phyloP scores from a whole-genome alignment of 106 monocot species.

The Triglochin maritima region DNA sequence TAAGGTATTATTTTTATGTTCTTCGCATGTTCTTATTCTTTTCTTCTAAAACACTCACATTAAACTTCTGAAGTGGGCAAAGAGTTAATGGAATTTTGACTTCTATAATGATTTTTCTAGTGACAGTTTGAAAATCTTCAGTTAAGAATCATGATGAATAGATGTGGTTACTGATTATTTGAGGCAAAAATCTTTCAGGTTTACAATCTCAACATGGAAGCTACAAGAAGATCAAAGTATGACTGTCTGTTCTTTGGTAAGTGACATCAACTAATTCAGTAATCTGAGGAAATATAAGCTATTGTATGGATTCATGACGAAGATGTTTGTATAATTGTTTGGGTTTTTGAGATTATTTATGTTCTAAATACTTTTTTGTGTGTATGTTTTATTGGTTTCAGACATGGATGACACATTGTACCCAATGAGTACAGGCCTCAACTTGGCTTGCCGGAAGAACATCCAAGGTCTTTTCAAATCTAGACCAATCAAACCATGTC shows the following conservation, averaged over 20 bases:
- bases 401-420: conserved; percentile 98
- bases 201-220: conserved; percentile 34
- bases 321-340: not conserved
- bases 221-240: conserved; percentile 28
- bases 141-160: not conserved
- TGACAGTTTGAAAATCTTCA: no score
- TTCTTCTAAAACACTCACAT: not conserved
- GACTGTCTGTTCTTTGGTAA: conserved; percentile 84
- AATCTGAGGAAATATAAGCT: not conserved
- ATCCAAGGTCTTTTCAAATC: conserved; percentile 39
- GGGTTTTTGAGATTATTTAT: not conserved
- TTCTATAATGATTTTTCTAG: not conserved
- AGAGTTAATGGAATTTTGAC: not conserved
- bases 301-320: no score
- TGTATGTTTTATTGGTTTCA: conserved; percentile 7
- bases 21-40: not conserved
- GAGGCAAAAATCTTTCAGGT: not conserved
- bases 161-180: not conserved
- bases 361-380: not conserved
- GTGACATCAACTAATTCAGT: not conserved
- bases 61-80: not conserved
- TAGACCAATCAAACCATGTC: not conserved
- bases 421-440: conserved; percentile 62
- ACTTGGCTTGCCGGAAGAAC: conserved; percentile 78
- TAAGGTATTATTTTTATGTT: not conserved